These are phyloP conservation scores for Ogataea siamensis DNA, from an alignment of 805 yeast genomes.

Conservation along the genomic window DNA sequence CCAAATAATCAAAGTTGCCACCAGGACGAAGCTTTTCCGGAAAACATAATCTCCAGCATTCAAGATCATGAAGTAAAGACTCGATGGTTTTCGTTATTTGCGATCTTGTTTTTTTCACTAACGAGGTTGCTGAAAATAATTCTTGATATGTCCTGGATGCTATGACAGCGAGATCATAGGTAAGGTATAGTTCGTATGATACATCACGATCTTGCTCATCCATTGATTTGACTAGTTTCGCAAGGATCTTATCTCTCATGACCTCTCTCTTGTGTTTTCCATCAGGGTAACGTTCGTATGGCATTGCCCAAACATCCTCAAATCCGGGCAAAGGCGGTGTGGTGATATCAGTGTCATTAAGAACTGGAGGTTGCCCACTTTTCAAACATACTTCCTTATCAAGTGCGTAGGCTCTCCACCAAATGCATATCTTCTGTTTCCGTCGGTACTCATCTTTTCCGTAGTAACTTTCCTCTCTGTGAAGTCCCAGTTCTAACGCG, in stretches of 20 bases:
- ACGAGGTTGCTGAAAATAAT: conserved; percentile 31
- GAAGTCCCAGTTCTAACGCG: conserved; percentile 58
- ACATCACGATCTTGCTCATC: background rate
- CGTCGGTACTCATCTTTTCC: conserved; percentile 39
- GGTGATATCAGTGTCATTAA: conserved; percentile 41
- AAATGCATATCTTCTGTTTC: conserved; percentile 39
- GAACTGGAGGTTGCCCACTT: conserved; percentile 48
- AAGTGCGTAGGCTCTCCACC: conserved; percentile 48
- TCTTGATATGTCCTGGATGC: conserved; percentile 27
- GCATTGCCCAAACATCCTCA: conserved; percentile 24
- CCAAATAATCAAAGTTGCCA: conserved; percentile 1
- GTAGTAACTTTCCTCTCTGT: conserved; percentile 44
- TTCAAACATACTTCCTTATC: conserved; percentile 47
- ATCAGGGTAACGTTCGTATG: conserved; percentile 10
- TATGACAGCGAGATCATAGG: conserved; percentile 26
- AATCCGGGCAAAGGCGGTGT: conserved; percentile 30
- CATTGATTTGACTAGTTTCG: conserved; percentile 11
- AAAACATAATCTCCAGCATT: conserved; percentile 28
- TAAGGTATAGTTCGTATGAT: conserved; percentile 17
- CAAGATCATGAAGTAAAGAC: conserved; percentile 25
- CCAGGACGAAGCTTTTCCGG: conserved; percentile 29
- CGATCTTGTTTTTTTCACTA: conserved; percentile 17
- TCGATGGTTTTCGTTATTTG: conserved; percentile 18
- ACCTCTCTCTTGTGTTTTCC: conserved; percentile 17
- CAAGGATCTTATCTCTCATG: conserved; percentile 5